phyloP scores from a whole-genome alignment of 2,329 filamentous ascomycete species.

The Xylariaceae sp. region DNA sequence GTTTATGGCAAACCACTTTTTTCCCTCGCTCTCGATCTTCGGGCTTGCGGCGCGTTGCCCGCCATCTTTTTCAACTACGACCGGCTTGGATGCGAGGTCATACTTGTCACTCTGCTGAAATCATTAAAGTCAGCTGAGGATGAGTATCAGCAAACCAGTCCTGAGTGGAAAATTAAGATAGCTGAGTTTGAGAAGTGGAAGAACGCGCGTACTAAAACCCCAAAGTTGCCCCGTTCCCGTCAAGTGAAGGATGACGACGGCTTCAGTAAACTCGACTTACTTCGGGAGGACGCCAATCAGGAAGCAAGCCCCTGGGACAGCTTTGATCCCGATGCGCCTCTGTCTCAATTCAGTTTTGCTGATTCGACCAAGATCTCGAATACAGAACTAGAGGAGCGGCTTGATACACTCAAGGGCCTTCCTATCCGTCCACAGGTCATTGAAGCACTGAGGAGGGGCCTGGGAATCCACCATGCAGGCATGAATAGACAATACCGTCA shows the following conservation, averaged over 20 bases:
- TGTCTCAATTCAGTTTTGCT: slow-evolving; percentile 68
- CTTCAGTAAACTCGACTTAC: slow-evolving; percentile 58
- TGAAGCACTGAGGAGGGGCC: slow-evolving; percentile 64
- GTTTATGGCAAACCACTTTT: slow-evolving; percentile 16
- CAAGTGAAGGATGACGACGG: slow-evolving; percentile 47
- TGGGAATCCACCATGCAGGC: slow-evolving; percentile 79
- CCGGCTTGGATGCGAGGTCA: slow-evolving; percentile 63
- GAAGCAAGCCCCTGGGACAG: slow-evolving; percentile 62
- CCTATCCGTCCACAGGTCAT: slow-evolving; percentile 57
- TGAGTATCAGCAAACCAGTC: slow-evolving; percentile 57
- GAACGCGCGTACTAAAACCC: slow-evolving; percentile 44
- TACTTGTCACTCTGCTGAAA: slow-evolving; percentile 53
- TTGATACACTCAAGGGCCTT: slow-evolving; percentile 54
- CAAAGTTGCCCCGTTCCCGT: slow-evolving; percentile 42
- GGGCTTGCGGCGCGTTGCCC: slow-evolving; percentile 67
- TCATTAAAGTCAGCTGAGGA: slow-evolving; percentile 59
- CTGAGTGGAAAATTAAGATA: slow-evolving; percentile 64
- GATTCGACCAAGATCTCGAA: slow-evolving; percentile 60
- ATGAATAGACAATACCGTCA: slow-evolving; percentile 79
- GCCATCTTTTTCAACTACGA: slow-evolving; percentile 81
- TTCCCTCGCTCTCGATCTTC: slow-evolving; percentile 63
- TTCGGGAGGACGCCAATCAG: slow-evolving; percentile 57
- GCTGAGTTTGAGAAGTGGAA: slow-evolving; percentile 61
- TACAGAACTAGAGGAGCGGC: slow-evolving; percentile 60
- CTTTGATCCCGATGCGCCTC: slow-evolving; percentile 68